These are phyloP conservation scores for Lyophyllum semitale DNA, from an alignment of 768 basidiomycete species.

Conservation along the genomic window DNA sequence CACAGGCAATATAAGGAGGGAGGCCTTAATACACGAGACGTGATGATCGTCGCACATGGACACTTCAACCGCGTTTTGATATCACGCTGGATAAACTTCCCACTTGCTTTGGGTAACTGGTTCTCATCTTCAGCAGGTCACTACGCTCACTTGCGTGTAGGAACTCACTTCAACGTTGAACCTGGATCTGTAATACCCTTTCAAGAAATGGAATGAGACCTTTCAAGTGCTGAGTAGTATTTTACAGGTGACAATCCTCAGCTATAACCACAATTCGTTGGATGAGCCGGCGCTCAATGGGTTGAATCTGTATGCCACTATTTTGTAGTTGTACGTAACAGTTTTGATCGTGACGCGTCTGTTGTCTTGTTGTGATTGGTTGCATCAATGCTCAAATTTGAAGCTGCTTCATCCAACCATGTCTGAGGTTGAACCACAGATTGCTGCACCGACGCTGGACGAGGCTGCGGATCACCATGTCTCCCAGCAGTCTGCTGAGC, in stretches of 20 bases:
- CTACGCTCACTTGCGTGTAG: constrained; percentile 32
- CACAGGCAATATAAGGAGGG: constrained; percentile 73
- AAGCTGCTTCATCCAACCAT: constrained; percentile 18
- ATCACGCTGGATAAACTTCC: constrained; percentile 79
- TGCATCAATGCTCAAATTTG: constrained; percentile 9
- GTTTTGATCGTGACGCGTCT: constrained; percentile 28
- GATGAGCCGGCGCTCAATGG: constrained; percentile 78
- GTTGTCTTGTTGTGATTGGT: constrained; percentile 30
- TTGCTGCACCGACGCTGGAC: constrained; percentile 13
- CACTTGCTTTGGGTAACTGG: constrained; percentile 43
- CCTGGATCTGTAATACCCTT: constrained; percentile 66
- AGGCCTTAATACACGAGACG: constrained; percentile 68
- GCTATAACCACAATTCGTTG: constrained; percentile 82
- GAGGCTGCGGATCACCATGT: constrained; percentile 17
- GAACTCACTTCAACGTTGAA: constrained; percentile 82
- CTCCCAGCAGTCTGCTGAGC: constrained; percentile 15
- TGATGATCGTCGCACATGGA: constrained; percentile 89
- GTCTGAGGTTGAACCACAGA: constrained; percentile 28
- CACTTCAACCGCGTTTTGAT: constrained; percentile 80
- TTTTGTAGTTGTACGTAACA: neutral
- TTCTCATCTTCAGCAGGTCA: neutral
- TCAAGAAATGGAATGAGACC: neutral
- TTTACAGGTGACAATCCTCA: constrained; percentile 70
- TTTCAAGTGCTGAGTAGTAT: neutral
- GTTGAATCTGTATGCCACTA: constrained; percentile 63